These are phyloP conservation scores for Chenopodium quinoa DNA, from an alignment of 148 eudicot species.

Conservation along the genomic window DNA sequence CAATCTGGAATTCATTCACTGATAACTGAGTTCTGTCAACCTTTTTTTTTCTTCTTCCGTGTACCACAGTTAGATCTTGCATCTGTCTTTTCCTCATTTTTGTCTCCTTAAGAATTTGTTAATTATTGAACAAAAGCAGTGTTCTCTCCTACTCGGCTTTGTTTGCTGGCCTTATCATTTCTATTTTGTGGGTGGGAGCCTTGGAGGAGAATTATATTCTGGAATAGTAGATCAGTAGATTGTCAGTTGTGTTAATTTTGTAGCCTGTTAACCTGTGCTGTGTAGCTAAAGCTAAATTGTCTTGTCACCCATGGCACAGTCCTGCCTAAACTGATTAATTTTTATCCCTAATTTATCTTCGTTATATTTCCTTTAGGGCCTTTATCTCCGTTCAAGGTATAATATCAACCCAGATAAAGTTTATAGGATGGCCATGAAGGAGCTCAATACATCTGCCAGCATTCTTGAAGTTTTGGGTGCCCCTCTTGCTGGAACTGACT, in stretches of 20 bases:
- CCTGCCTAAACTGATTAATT: not conserved
- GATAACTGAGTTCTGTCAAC: not conserved
- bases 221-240: not conserved
- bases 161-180: not conserved
- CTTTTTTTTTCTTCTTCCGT: not conserved
- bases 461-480: conserved; percentile 99
- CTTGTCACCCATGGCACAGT: not conserved
- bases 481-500: conserved; percentile 83
- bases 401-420: conserved; percentile 88
- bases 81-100: not conserved
- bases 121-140: not conserved
- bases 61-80: not conserved
- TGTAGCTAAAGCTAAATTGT: not conserved
- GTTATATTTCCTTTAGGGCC: conserved; percentile 47
- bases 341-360: not conserved
- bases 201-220: not conserved
- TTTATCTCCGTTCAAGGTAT: conserved; percentile 79
- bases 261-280: not conserved
- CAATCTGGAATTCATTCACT: not conserved
- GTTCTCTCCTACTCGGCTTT: not conserved
- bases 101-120: not conserved
- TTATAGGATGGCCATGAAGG: conserved; percentile 94
- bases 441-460: conserved; percentile 83
- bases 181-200: not conserved
- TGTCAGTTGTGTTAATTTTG: not conserved